A percentile compares a stretch with the other conserved stretches of the same genome.
Evolutionary conservation across 2,329 filamentous ascomycete genomes (phyloP).

Genomic region (Parascedosporium putredinis): DNA sequence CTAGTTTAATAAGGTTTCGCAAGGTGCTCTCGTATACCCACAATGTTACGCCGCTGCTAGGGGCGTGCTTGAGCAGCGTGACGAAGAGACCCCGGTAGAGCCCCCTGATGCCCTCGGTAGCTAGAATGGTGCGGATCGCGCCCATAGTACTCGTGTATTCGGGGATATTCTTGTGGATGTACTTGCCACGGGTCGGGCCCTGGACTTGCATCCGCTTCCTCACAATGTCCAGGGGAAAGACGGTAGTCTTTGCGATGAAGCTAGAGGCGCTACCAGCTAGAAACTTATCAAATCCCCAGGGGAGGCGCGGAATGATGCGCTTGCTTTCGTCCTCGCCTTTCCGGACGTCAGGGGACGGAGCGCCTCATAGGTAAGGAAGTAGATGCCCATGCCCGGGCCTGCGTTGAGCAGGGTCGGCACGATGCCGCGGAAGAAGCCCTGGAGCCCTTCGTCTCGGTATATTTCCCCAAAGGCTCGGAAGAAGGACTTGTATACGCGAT

Average conservation of each 20-base stretch:
- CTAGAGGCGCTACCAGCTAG: constrained; percentile 72
- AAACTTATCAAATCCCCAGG: constrained; percentile 72
- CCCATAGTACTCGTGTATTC: constrained; percentile 60
- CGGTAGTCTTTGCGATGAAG: constrained; percentile 72
- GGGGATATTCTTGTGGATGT: constrained; percentile 81
- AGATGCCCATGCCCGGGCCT: constrained; percentile 92
- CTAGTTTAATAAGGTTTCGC: constrained; percentile 39
- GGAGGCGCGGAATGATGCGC: constrained; percentile 27
- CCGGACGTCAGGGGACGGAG: constrained; percentile 40
- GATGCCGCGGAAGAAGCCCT: constrained; percentile 82
- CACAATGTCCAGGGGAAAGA: constrained; percentile 89
- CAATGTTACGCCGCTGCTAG: constrained; percentile 84
- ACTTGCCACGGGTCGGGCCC: constrained; percentile 68
- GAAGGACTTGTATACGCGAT: constrained; percentile 70
- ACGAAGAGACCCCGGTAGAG: constrained; percentile 83
- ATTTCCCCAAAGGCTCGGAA: constrained; percentile 62
- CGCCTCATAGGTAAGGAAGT: constrained; percentile 82
- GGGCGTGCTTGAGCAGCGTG: constrained; percentile 84
- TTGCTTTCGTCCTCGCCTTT: constrained; percentile 6
- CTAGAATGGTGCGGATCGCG: constrained; percentile 59
- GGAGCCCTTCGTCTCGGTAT: constrained; percentile 57
- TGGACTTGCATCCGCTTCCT: constrained; percentile 92
- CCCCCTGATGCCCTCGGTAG: constrained; percentile 64
- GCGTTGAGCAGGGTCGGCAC: constrained; percentile 77
- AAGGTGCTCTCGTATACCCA: constrained; percentile 85